Percentiles rank a stretch among this genome's conserved stretches.
These are phyloP conservation scores for Diospyros kaki DNA, from an alignment of 148 eudicot genomes.

Conservation along the genomic window DNA sequence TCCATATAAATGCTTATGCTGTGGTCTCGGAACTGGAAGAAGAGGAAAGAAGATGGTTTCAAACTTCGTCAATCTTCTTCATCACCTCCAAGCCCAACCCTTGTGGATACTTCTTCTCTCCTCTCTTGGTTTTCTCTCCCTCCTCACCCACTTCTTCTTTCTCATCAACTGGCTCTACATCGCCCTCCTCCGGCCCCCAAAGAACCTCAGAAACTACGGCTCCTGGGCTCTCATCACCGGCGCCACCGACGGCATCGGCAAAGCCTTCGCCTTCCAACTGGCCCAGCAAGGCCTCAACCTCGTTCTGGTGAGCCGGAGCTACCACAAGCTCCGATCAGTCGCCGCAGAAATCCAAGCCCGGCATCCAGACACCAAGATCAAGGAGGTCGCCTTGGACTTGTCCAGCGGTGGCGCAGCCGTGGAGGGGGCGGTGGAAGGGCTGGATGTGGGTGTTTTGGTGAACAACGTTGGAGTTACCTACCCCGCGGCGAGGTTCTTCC, in stretches of 20 bases:
- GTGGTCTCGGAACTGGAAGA: too few relatives aligned
- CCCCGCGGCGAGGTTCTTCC: constrained; percentile 52
- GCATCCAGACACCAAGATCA: constrained; percentile 26
- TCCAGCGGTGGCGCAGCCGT: constrained; percentile 19
- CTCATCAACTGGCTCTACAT: constrained; percentile 43
- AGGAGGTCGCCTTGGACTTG: constrained; percentile 40
- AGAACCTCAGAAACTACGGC: constrained; percentile 52
- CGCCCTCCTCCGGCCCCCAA: constrained; percentile 42
- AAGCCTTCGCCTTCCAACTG: constrained; percentile 58
- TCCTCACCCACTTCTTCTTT: constrained; percentile 20
- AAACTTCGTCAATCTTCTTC: neutral
- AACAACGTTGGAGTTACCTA: constrained; percentile 71
- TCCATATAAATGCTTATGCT: too few relatives aligned
- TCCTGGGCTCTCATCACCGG: constrained; percentile 81
- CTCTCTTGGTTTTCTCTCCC: constrained; percentile 36
- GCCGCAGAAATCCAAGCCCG: constrained; percentile 27
- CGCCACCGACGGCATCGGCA: constrained; percentile 78
- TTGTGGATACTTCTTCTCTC: constrained; percentile 28
- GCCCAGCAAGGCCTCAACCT: constrained; percentile 52
- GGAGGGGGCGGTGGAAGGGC: constrained; percentile 36
- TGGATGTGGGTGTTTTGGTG: constrained; percentile 68
- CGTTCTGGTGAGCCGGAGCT: constrained; percentile 43
- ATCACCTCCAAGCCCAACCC: constrained; percentile 23
- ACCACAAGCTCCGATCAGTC: constrained; percentile 31
- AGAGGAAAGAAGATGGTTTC: too few relatives aligned